Evolutionary conservation across 495 filamentous ascomycete genomes (phyloP), one percentile per base, ranked within the genome.

Genomic region (Penicillium chermesinum): DNA sequence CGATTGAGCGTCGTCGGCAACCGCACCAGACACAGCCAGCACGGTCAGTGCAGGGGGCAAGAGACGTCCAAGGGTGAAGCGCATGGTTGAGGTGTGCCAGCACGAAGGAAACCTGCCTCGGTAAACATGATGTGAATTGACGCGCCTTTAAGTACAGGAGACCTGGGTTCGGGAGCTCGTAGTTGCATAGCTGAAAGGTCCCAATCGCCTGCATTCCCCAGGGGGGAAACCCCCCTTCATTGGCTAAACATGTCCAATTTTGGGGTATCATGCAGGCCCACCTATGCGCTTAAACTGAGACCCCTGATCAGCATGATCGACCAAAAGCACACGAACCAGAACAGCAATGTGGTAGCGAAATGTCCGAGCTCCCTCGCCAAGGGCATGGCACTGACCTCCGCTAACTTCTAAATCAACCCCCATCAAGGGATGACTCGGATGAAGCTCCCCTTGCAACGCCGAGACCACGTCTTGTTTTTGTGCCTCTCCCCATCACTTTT

Each of bases 221-320:
- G 12, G 30, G 15, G 19, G 14, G 21, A 30, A 18, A n/a, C n/a
- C n/a, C 41, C 33, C 44, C 48, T 50, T 62, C 52, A 54, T 62
- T 59, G 59, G 56, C 41, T 7, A 19, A 30, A 15, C n/a, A 15
- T 46, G 25, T 34, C 38, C 50, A 44, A 27, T 41, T 52, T n/a
- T n/a, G n/a, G 13, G 22, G 17, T 21, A 15, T 12, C 18, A 8
- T 17, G 12, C 20, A 36, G 50, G 40, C n/a, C 53, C 59, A 57
- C 56, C 16, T 33, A 38, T 35, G 38, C 33, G 27, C 17, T 18
- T 22, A 34, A 22, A 7, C 18, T 38, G 37, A 48, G 37, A 42
- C 50, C 48, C 45, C 50, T 59, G 56, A 56, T 62, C 50, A 54
- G 52, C 52, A 53, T 48, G 55, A 61, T 61, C 47, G 42, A 33